A percentile compares a stretch with the other conserved stretches of the same genome.
These are phyloP conservation scores for Phialophora chinensis DNA, from an alignment of 2,329 filamentous ascomycete genomes.

Conservation along the genomic window DNA sequence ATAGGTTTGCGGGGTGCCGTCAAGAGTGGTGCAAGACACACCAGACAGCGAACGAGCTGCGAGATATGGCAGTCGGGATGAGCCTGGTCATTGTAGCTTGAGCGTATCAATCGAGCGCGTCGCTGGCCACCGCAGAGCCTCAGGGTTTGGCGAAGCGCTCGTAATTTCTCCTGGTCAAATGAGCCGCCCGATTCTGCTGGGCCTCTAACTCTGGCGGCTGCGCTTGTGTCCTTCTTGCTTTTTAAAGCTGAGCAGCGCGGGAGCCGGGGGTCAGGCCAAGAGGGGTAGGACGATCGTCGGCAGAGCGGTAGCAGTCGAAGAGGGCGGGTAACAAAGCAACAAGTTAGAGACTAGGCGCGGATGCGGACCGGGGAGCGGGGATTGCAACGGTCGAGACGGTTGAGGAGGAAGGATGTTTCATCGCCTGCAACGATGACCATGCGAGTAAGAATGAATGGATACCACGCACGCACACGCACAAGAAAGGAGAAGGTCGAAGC, in stretches of 20 bases:
- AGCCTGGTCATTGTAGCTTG: constrained; percentile 41
- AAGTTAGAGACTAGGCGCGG: constrained; percentile 23
- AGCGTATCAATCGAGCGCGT: constrained; percentile 33
- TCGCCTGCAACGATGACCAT: constrained; percentile 35
- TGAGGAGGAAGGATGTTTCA: constrained; percentile 33
- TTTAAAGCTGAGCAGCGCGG: constrained; percentile 5
- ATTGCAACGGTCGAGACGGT: constrained; percentile 25
- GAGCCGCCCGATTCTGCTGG: neutral
- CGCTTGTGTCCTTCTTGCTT: constrained; percentile 1
- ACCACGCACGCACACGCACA: constrained; percentile 23
- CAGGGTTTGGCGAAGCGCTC: constrained; percentile 37
- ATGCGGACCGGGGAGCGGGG: constrained; percentile 27
- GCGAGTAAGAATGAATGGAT: constrained; percentile 27
- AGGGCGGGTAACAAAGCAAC: constrained; percentile 10
- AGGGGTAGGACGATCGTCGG: constrained; percentile 36
- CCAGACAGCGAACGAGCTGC: constrained; percentile 40
- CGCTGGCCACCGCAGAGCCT: constrained; percentile 30
- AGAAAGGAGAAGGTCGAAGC: constrained; percentile 20
- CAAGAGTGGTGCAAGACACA: constrained; percentile 37
- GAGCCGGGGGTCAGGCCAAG: constrained; percentile 15
- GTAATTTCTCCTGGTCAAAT: constrained; percentile 31
- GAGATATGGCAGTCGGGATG: constrained; percentile 39
- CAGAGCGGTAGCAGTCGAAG: constrained; percentile 21
- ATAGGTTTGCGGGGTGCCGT: constrained; percentile 37
- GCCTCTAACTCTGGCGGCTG: constrained; percentile 15